These are phyloP conservation scores for Aspergillus ibericus DNA, from an alignment of 2,329 filamentous ascomycete genomes.

Conservation along the genomic window DNA sequence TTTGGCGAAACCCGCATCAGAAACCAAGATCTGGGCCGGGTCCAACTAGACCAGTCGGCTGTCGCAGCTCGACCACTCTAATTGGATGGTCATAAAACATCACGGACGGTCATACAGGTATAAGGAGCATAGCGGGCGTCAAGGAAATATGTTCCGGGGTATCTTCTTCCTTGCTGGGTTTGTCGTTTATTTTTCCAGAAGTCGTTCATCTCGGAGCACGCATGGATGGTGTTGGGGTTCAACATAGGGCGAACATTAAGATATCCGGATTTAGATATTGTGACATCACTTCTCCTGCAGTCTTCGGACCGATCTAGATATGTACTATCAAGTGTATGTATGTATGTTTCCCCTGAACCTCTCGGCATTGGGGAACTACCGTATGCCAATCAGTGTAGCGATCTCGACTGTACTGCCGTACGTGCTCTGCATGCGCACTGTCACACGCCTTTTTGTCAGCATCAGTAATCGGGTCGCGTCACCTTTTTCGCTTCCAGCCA, in stretches of 20 bases:
- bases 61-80: neutral
- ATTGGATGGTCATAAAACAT: neutral
- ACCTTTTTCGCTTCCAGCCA: neutral
- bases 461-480: neutral
- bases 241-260: neutral
- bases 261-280: neutral
- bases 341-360: neutral
- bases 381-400: neutral
- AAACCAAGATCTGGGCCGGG: slow-evolving; percentile 34
- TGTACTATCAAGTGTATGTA: too few relatives aligned
- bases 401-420: too few relatives aligned
- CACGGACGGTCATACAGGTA: neutral
- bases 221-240: slow-evolving; percentile 15
- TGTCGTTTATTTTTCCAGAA: neutral
- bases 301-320: neutral
- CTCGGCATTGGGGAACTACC: neutral
- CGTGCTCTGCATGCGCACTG: neutral
- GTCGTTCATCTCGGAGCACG: neutral
- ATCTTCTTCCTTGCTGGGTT: neutral
- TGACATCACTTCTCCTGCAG: neutral
- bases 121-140: slow-evolving; percentile 15
- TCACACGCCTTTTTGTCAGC: neutral
- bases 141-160: neutral
- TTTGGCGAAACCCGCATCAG: slow-evolving; percentile 21
- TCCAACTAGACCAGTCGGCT: neutral